Base-by-base conservation (phyloP, 1,284 basidiomycete genomes). In the Sanghuangporus sanghuang region DNA sequence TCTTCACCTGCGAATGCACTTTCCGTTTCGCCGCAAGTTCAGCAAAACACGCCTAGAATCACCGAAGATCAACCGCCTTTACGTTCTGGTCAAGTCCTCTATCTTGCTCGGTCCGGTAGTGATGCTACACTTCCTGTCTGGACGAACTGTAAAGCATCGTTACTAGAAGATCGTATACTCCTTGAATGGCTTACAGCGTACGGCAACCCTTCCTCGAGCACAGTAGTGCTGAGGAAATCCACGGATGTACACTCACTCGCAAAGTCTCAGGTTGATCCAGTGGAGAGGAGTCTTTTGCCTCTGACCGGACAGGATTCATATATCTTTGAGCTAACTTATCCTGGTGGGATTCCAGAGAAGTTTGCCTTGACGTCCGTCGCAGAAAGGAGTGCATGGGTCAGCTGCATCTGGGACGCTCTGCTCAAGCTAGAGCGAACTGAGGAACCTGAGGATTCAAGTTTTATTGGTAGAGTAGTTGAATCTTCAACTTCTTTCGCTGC, bases 311-410 rank as follows among this genome's bases (percentile, higher is more conserved):
- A 70, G 27, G 72, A 77, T 57, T 78, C 79, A 35, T 68, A 81
- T 67, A 73, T 85, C 0, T 90, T 90, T 65, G 87, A 89, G 69
- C 69, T 91, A n/a, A 63, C 79, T 3, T 86, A 88, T 62, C 78
- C 83, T 55, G 82, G 77, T 9, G 73, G 76, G 39, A 73, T 73
- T 2, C 76, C 74, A 59, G 85, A 89, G 70, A 82, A 77, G 61
- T 89, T 91, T 70, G 87, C 85, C 1, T 82, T 81, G 1, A 71
- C 73, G 6, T 84, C 84, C 40, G 79, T 83, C n/a, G 78, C 80
- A 64, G 85, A 87, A 62, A 76, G 89, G 59, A 87, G 87, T 6
- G 78, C 78, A 18, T 91, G 89, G 89, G 80, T 91, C 59, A 86
- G 83, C 68, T 80, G 82, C 3, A 83, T 90, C 59, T 91, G 89